A percentile compares a stretch with the other conserved stretches of the same genome.
Conservation (phyloP, 2,329 filamentous ascomycete species). For the Curvularia sp. region DNA sequence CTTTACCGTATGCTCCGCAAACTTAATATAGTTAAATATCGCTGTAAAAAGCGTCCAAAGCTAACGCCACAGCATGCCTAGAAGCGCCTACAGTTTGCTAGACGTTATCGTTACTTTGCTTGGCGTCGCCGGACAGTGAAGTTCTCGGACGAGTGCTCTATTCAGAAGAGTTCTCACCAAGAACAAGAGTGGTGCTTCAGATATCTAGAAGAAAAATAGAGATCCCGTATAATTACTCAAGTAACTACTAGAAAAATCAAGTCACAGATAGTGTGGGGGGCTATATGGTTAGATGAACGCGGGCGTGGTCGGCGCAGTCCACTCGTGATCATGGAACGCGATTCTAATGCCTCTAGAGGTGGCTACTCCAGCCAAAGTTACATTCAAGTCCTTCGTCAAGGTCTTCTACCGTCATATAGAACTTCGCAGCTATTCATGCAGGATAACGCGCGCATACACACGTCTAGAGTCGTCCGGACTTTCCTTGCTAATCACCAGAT, state of each 20-base stretch:
- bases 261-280: slow-evolving; percentile 27
- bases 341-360: neutral
- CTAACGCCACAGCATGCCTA: neutral
- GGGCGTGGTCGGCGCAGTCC: neutral
- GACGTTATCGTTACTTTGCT: neutral
- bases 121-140: neutral
- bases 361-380: slow-evolving; percentile 20
- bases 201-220: neutral
- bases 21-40: neutral
- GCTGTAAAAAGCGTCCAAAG: neutral
- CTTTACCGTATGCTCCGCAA: neutral
- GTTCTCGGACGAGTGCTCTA: neutral
- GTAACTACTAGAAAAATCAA: neutral
- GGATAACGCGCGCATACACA: no score
- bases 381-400: slow-evolving; percentile 17
- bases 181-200: neutral
- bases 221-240: neutral
- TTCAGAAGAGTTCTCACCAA: neutral
- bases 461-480: slow-evolving; percentile 14
- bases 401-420: slow-evolving; percentile 14
- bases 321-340: neutral
- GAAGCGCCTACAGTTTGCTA: neutral
- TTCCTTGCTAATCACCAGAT: slow-evolving; percentile 27
- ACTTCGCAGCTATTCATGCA: slow-evolving; percentile 27
- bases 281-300: slow-evolving; percentile 18